Evolutionary conservation across 176 grass and related monocot genomes (phyloP).

Genomic region (Hordeum vulgare): MorexV3_pseudomolecules_assembly NC_058522.1:354442061-354442560

Average conservation of each 20-base stretch:
- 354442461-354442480: not conserved
- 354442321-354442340: not conserved
- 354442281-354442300: not conserved
- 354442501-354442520: slow-evolving; percentile 75
- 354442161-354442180: not conserved
- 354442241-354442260: not conserved
- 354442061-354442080: not conserved
- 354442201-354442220: not conserved
- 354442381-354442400: not conserved
- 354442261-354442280: not conserved
- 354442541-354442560: slow-evolving; percentile 91
- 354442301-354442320: not conserved
- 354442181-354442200: not conserved
- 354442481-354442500: slow-evolving; percentile 1
- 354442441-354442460: slow-evolving; percentile 15
- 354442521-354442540: slow-evolving; percentile 98
- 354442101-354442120: not conserved
- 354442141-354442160: not conserved
- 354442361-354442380: not conserved
- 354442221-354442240: not conserved
- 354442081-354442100: not conserved
- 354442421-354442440: not conserved
- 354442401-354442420: not conserved
- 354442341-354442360: not conserved
- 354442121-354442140: not conserved